Conservation (phyloP, 257 asterid genomes). For the Lantana camara region DNA sequence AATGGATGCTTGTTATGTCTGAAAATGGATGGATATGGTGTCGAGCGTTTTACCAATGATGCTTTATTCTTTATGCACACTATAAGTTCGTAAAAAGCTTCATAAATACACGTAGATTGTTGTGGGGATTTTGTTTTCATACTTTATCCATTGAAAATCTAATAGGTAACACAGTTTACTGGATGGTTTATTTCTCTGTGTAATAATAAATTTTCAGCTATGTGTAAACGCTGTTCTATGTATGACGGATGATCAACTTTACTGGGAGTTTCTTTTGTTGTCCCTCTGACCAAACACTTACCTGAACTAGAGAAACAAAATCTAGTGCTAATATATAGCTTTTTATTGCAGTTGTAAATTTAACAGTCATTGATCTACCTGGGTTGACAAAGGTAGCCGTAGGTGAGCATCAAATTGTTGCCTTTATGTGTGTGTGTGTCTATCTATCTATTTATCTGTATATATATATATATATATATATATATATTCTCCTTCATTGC, state of each 20-base stretch:
- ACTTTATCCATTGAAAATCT: neutral
- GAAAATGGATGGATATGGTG: conserved; percentile 5
- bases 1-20: conserved; percentile 8
- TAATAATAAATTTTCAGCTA: neutral
- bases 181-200: conserved; percentile 12
- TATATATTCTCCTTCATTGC: conserved; percentile 7
- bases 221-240: neutral
- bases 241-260: conserved; percentile 2
- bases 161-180: neutral
- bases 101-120: conserved; percentile 11
- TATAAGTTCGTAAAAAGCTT: conserved; percentile 4
- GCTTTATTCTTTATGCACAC: neutral
- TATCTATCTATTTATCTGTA: conserved; percentile 19
- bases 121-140: neutral
- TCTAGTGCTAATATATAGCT: neutral
- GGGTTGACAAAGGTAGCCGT: conserved; percentile 98
- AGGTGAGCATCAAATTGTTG: conserved; percentile 60
- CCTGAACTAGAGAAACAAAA: neutral
- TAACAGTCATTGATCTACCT: conserved; percentile 96
- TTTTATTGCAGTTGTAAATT: conserved; percentile 76
- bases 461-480: conserved; percentile 16
- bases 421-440: conserved; percentile 19
- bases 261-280: neutral
- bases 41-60: conserved; percentile 9
- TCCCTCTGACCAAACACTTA: conserved; percentile 1